A percentile compares a stretch with the other conserved stretches of the same genome.
These are phyloP conservation scores for Mrakiaceae sp. DNA, from an alignment of 1,284 basidiomycete genomes.

Conservation along the genomic window DNA sequence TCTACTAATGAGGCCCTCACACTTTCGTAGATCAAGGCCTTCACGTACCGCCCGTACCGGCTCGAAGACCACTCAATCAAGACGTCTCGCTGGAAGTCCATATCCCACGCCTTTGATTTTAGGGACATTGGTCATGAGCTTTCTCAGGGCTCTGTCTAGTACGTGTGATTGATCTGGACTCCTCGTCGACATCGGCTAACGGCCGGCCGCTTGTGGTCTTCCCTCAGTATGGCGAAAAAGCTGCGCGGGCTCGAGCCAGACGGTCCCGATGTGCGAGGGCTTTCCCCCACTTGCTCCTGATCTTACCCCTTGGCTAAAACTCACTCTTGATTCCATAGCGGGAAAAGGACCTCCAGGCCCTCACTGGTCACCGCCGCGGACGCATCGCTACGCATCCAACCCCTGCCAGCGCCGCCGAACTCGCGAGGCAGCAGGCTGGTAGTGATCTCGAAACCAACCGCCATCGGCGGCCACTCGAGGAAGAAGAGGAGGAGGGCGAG, in stretches of 20 bases:
- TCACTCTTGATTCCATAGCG: neutral
- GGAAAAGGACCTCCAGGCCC: slow-evolving; percentile 3
- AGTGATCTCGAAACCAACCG: too few relatives aligned
- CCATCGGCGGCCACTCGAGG: too few relatives aligned
- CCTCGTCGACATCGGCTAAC: neutral
- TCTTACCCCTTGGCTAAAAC: too few relatives aligned
- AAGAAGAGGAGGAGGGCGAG: too few relatives aligned
- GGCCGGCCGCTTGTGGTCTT: neutral
- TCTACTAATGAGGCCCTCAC: neutral
- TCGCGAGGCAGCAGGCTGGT: too few relatives aligned
- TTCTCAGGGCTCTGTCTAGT: slow-evolving; percentile 45
- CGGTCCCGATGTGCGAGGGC: neutral
- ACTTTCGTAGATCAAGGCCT: neutral
- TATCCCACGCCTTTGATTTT: slow-evolving; percentile 55
- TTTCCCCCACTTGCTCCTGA: too few relatives aligned
- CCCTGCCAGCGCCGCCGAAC: too few relatives aligned
- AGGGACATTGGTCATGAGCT: slow-evolving; percentile 54
- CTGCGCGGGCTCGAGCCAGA: neutral
- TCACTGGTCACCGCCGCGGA: neutral
- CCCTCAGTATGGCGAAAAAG: neutral
- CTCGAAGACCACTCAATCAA: slow-evolving; percentile 24
- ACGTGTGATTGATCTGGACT: slow-evolving; percentile 23
- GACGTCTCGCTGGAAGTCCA: slow-evolving; percentile 45
- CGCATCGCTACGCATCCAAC: too few relatives aligned
- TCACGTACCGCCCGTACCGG: slow-evolving; percentile 45